Evolutionary conservation across 148 eudicot genomes (phyloP).

Genomic region (Rhododendron molle): DNA sequence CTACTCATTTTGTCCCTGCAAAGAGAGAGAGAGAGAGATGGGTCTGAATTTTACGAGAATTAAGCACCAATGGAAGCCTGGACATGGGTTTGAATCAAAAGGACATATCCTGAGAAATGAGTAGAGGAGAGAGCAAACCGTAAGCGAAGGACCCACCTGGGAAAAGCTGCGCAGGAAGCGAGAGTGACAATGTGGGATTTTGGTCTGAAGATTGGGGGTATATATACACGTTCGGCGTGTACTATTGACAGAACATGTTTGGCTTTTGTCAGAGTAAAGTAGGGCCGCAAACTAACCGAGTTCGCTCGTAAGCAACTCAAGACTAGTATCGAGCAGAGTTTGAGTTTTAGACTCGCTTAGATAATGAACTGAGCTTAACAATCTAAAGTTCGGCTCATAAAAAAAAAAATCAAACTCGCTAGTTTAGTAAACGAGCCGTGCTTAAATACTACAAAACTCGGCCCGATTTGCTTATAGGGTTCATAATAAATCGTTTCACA

Average conservation of each 20-base stretch:
- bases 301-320: too few relatives aligned
- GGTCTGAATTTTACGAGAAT: not conserved
- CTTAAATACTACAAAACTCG: too few relatives aligned
- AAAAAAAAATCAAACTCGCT: too few relatives aligned
- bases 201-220: not conserved
- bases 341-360: too few relatives aligned
- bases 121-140: not conserved
- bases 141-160: not conserved
- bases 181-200: not conserved
- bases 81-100: not conserved
- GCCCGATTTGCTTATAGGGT: too few relatives aligned
- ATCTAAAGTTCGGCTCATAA: too few relatives aligned
- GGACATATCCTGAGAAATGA: not conserved
- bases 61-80: not conserved
- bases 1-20: conserved; percentile 57
- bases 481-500: too few relatives aligned
- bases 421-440: too few relatives aligned
- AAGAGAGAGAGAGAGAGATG: not conserved
- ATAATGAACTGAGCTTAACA: too few relatives aligned
- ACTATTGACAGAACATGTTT: not conserved
- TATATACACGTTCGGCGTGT: not conserved
- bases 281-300: not conserved
- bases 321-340: too few relatives aligned
- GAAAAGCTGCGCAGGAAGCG: conserved; percentile 6
- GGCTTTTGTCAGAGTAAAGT: not conserved